A percentile compares a stretch with the other conserved stretches of the same genome.
Conservation (phyloP, 208 protist genomes). For the Naegleria lovaniensis region DNA sequence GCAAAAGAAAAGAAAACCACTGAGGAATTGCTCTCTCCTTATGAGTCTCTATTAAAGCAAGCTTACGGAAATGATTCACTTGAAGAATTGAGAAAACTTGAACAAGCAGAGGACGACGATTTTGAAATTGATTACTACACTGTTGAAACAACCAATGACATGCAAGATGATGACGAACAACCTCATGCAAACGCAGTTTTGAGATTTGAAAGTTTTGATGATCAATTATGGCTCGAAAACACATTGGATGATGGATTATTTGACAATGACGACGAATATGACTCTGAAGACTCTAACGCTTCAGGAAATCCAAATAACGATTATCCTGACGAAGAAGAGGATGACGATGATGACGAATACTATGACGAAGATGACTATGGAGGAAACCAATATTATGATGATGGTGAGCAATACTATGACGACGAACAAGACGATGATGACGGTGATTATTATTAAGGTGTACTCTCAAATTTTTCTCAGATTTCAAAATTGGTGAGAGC, state of each 20-base stretch:
- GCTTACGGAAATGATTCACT: background rate
- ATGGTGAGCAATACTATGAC: background rate
- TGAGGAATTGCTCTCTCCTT: background rate
- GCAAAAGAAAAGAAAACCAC: background rate
- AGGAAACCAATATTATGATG: background rate
- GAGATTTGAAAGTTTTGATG: conserved; percentile 15
- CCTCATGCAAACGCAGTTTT: background rate
- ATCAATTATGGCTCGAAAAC: conserved; percentile 5
- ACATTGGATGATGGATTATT: background rate
- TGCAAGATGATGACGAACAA: background rate
- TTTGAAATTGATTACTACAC: background rate
- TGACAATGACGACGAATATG: background rate
- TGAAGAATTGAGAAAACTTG: background rate
- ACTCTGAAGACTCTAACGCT: background rate
- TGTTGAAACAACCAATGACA: background rate
- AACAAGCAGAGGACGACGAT: background rate
- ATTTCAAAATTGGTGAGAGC: no score
- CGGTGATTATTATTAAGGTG: no score
- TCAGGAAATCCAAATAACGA: background rate
- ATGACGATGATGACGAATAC: background rate
- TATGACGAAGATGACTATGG: background rate
- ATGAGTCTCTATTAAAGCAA: background rate
- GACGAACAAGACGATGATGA: background rate
- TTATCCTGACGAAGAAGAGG: background rate
- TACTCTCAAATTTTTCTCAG: no score